Conservation (phyloP, 192 early-diverging fungal species). For the Mortierella alpina region DNA sequence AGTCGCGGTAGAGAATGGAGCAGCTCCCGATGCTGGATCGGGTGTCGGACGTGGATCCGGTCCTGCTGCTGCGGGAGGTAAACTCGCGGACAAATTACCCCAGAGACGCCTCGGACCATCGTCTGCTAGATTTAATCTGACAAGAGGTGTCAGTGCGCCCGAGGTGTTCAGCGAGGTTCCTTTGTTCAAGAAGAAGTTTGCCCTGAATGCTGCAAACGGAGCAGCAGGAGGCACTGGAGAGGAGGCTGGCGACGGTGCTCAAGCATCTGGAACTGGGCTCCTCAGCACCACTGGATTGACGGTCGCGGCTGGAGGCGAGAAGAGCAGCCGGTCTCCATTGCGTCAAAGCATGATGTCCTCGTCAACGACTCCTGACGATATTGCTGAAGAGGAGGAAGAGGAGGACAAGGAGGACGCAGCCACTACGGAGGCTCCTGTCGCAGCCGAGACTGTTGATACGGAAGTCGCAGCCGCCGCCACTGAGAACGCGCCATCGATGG, state of each 20-base stretch:
- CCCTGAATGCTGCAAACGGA: constrained; percentile 10
- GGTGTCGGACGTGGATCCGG: constrained; percentile 38
- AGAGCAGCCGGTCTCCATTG: constrained; percentile 39
- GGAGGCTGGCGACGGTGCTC: background rate
- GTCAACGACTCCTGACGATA: background rate
- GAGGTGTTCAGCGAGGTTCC: constrained; percentile 48
- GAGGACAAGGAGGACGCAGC: background rate
- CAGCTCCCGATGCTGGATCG: constrained; percentile 16
- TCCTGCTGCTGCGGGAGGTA: constrained; percentile 16
- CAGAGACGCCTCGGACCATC: constrained; percentile 27
- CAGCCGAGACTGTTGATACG: background rate
- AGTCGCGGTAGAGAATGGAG: background rate
- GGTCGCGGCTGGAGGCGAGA: constrained; percentile 39
- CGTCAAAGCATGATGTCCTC: constrained; percentile 18
- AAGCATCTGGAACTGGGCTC: constrained; percentile 32
- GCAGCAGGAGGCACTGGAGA: constrained; percentile 5
- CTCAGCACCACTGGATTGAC: constrained; percentile 33
- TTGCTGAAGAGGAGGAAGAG: constrained; percentile 17
- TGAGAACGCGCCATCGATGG: background rate
- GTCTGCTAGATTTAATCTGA: constrained; percentile 13
- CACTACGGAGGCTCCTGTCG: background rate
- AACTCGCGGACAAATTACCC: background rate
- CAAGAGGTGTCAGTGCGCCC: constrained; percentile 46
- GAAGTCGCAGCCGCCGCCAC: background rate
- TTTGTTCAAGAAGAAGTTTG: constrained; percentile 36